Evolutionary conservation across 2,329 filamentous ascomycete species (phyloP), one percentile per base, ranked within the genome.

Genomic region (Fusarium veterinarium): DNA sequence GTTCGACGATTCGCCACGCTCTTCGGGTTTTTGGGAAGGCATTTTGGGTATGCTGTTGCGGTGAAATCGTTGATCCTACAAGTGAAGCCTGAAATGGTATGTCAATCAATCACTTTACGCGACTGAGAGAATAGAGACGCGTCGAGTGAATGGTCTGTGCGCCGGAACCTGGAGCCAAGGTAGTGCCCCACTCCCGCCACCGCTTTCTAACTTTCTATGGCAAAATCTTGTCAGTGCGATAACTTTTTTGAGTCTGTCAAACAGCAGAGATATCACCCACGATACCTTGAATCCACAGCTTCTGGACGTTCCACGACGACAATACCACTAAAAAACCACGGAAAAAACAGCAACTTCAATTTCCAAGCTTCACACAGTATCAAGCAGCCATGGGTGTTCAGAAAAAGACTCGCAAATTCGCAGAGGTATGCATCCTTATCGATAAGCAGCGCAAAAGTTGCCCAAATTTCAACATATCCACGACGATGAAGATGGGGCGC

Each of bases 331-430:
- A 12, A 7, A 20, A 42, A 8, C 11, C 20, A 13, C 23, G 9
- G n/a, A 33, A 17, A 30, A 3, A 41, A 4, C 23, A 13, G 52
- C 46, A 30, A 48, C 30, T 61, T 42, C 20, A n/a, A 6, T 31
- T 40, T 17, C 20, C 4, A 41, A 35, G 45, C 19, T 19, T 37
- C 41, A 20, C 23, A 31, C 14, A 41, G 7, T 3, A 60, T 46
- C 31, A 28, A 67, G 46, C 51, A 69, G 75, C 64, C 71, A 98
- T 98, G 95, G 95, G 95, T 84, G 90, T 95, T 76, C 90, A 91
- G 72, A 97, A 97, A 86, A 94, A 91, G 82, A 97, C 94, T 59
- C 91, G 95, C 85, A 98, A 98, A 86, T 98, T 97, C 82, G 95
- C 91, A 55, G 85, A 88, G 80, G 89, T 90, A 79, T 67, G 84